Percentiles rank a stretch among this genome's conserved stretches.
Evolutionary conservation across 805 yeast species (phyloP).

Genomic region (Wickerhamomyces queroliae): DNA sequence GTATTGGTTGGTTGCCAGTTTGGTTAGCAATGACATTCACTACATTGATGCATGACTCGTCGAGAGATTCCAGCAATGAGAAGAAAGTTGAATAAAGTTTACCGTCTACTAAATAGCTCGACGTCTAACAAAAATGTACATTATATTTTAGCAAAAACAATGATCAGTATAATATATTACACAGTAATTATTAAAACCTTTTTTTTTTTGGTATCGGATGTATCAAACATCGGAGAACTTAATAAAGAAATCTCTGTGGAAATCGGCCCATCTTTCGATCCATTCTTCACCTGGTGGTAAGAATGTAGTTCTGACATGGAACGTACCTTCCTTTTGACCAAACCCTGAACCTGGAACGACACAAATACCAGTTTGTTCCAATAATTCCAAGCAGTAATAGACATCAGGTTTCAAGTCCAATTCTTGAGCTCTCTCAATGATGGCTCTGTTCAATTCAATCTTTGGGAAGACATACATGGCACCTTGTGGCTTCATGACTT

Average conservation of each 20-base stretch:
- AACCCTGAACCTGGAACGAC: conserved; percentile 98
- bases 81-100: conserved; percentile 3
- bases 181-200: too few species aligned
- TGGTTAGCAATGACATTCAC: conserved; percentile 51
- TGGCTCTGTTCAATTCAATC: conserved; percentile 58
- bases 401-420: conserved; percentile 69
- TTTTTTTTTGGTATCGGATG: conserved; percentile 1
- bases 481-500: conserved; percentile 89
- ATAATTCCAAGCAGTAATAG: conserved; percentile 76
- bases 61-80: background rate
- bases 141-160: too few species aligned
- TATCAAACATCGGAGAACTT: conserved; percentile 36
- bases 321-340: conserved; percentile 87
- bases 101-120: too few species aligned
- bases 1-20: conserved; percentile 76
- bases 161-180: too few species aligned
- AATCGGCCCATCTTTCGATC: conserved; percentile 70
- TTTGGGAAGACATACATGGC: conserved; percentile 97
- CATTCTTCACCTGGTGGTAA: conserved; percentile 93
- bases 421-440: conserved; percentile 54
- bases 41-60: conserved; percentile 4
- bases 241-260: conserved; percentile 69
- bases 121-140: too few species aligned
- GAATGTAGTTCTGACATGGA: conserved; percentile 93
- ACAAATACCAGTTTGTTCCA: conserved; percentile 90